A percentile compares a stretch with the other conserved stretches of the same genome.
phyloP scores from a whole-genome alignment of 1,139 yeast species.

The Blastobotrys illinoisensis region DNA sequence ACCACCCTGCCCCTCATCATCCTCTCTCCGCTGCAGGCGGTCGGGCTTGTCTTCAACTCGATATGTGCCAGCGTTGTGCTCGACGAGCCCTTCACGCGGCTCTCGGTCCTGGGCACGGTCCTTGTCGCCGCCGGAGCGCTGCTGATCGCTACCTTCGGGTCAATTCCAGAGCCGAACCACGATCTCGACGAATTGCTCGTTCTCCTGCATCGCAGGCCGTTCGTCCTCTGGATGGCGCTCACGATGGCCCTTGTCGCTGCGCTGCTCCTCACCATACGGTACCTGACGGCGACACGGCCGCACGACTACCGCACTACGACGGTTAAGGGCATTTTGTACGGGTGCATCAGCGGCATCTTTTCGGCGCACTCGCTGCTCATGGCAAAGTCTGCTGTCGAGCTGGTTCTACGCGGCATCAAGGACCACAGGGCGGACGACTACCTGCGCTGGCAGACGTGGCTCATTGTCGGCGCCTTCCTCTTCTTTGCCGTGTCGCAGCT shows the following conservation, averaged over 20 bases:
- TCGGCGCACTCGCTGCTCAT: conserved; percentile 82
- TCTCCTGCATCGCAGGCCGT: conserved; percentile 38
- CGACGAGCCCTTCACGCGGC: conserved; percentile 59
- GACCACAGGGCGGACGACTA: conserved; percentile 32
- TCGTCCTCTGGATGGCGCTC: conserved; percentile 44
- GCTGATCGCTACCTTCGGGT: conserved; percentile 72
- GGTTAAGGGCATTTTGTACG: conserved; percentile 53
- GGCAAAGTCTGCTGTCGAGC: conserved; percentile 80
- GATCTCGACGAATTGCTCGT: conserved; percentile 42
- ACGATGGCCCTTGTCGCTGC: conserved; percentile 29
- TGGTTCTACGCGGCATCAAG: conserved; percentile 38
- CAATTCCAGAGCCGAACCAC: conserved; percentile 48
- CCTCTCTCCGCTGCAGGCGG: conserved; percentile 78
- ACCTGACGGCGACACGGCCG: neutral
- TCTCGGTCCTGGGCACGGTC: conserved; percentile 58
- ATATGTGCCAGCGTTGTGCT: conserved; percentile 65
- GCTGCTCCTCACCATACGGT: conserved; percentile 24
- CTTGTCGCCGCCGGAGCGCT: conserved; percentile 72
- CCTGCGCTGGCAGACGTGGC: conserved; percentile 37
- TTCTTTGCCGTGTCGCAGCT: conserved; percentile 68
- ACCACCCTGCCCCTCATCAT: conserved; percentile 78
- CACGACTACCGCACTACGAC: conserved; percentile 5
- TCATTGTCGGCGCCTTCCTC: conserved; percentile 56
- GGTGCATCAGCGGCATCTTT: conserved; percentile 67
- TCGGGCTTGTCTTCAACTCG: conserved; percentile 84